Conservation (phyloP, 1,139 yeast species). For the Candida gigantensis region DNA sequence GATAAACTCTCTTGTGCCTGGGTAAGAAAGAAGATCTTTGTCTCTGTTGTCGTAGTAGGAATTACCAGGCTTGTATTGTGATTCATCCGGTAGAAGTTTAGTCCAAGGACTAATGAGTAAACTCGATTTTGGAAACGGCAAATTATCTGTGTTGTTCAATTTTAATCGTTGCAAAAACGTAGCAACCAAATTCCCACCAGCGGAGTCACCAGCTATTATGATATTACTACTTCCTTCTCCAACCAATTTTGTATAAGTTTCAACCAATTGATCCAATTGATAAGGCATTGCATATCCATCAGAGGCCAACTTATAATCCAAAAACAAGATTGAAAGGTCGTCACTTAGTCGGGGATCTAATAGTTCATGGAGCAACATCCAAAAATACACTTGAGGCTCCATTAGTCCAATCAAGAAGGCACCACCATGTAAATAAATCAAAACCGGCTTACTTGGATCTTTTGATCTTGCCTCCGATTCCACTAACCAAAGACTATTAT, state of each 20-base stretch:
- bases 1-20: constrained; percentile 7
- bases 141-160: constrained; percentile 10
- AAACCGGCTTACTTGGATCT: constrained; percentile 36
- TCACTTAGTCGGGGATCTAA: constrained; percentile 28
- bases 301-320: constrained; percentile 42
- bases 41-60: constrained; percentile 36
- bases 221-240: constrained; percentile 30
- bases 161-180: constrained; percentile 31
- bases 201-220: constrained; percentile 41
- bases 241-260: constrained; percentile 30
- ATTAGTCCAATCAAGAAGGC: constrained; percentile 40
- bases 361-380: constrained; percentile 32
- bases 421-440: too few species aligned
- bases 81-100: constrained; percentile 14
- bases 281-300: constrained; percentile 34
- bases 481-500: constrained; percentile 40
- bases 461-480: constrained; percentile 30
- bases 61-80: constrained; percentile 25
- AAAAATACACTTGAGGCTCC: constrained; percentile 33
- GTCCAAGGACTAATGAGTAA: constrained; percentile 46
- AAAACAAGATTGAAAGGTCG: constrained; percentile 31
- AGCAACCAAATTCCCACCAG: constrained; percentile 42
- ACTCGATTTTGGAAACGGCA: constrained; percentile 32
- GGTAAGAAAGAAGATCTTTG: constrained; percentile 32
- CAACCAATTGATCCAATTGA: constrained; percentile 36